A percentile compares a stretch with the other conserved stretches of the same genome.
These are phyloP conservation scores for Hypholoma fasciculare DNA, from an alignment of 768 basidiomycete genomes.

Conservation along the genomic window DNA sequence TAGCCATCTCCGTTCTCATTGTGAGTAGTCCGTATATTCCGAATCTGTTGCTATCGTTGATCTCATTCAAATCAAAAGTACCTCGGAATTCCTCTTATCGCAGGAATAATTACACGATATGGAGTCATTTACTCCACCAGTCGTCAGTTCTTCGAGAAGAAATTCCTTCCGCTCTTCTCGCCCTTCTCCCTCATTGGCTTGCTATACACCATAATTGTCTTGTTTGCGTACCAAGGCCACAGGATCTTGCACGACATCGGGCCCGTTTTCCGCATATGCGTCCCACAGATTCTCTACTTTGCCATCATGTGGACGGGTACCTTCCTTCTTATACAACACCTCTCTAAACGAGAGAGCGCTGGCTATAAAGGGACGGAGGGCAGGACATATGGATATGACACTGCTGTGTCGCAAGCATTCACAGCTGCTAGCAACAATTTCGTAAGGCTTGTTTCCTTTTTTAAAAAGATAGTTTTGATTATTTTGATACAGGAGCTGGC, in stretches of 20 bases:
- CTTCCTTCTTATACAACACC: conserved; percentile 55
- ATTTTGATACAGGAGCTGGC: conserved; percentile 61
- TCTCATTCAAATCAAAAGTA: conserved; percentile 43
- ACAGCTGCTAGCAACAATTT: conserved; percentile 83
- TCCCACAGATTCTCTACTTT: conserved; percentile 82
- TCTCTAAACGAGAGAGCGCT: conserved; percentile 34
- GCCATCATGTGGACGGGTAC: conserved; percentile 70
- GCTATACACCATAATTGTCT: conserved; percentile 76
- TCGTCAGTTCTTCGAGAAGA: conserved; percentile 48
- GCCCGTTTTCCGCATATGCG: conserved; percentile 77
- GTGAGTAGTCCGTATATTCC: conserved; percentile 36
- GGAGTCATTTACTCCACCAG: conserved; percentile 45
- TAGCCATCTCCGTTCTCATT: conserved; percentile 70
- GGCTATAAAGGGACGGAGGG: neutral
- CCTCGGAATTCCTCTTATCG: conserved; percentile 77
- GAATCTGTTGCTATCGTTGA: neutral
- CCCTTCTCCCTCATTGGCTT: conserved; percentile 74
- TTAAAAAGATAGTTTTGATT: neutral
- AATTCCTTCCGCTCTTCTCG: conserved; percentile 67
- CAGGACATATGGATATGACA: conserved; percentile 53
- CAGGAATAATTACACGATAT: conserved; percentile 69
- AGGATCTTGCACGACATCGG: conserved; percentile 75
- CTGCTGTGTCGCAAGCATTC: conserved; percentile 77
- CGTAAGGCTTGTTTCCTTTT: conserved; percentile 33
- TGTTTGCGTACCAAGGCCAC: conserved; percentile 71